A percentile compares a stretch with the other conserved stretches of the same genome.
phyloP scores from a whole-genome alignment of 441 rosid species.

The Corymbia citriodora region DNA sequence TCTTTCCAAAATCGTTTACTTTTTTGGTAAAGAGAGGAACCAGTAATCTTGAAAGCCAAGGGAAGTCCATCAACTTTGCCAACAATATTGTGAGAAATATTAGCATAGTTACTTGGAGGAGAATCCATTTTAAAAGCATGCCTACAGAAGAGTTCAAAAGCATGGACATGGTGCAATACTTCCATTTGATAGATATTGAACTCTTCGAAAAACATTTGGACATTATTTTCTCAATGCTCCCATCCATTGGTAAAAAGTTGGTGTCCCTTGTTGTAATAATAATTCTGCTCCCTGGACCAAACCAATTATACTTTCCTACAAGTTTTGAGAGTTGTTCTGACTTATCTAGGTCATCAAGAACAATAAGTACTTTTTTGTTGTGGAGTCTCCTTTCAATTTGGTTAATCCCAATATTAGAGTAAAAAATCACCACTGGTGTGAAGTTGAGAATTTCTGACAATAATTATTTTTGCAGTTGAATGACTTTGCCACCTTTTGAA shows the following conservation, averaged over 20 bases:
- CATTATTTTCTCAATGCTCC: background rate
- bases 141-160: background rate
- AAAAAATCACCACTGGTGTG: rapidly evolving
- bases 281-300: background rate
- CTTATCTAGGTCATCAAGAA: background rate
- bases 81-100: background rate
- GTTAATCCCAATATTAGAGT: background rate
- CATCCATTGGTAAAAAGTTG: background rate
- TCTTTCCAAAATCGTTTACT: background rate
- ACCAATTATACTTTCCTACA: background rate
- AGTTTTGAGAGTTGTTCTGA: background rate
- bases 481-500: rapidly evolving
- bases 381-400: background rate
- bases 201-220: background rate
- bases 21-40: background rate
- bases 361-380: background rate
- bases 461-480: background rate
- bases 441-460: background rate
- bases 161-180: background rate
- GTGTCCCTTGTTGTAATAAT: background rate
- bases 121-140: background rate
- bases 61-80: background rate
- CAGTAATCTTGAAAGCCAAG: background rate
- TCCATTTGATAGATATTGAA: background rate
- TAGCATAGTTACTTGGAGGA: background rate